A percentile compares a stretch with the other conserved stretches of the same genome.
Evolutionary conservation across 192 early-diverging fungal genomes (phyloP).

Genomic region (Lobosporangium transversale): DNA sequence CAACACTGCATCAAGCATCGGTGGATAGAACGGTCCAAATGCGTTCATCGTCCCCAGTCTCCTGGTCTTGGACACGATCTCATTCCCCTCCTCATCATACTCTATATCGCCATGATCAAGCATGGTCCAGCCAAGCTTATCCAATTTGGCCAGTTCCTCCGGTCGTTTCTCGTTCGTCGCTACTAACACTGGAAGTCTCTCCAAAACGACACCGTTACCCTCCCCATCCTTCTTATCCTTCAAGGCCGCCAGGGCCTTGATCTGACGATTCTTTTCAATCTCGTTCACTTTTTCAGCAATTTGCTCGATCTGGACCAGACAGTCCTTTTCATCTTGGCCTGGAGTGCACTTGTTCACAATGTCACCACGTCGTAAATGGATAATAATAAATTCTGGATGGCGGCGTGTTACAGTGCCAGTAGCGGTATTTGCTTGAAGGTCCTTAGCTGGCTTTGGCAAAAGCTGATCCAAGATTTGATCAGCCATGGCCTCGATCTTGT

Average conservation of each 20-base stretch:
- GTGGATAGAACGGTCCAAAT: conserved; percentile 39
- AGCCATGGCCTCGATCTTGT: conserved; percentile 32
- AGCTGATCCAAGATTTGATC: conserved; percentile 27
- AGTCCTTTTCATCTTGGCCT: conserved; percentile 26
- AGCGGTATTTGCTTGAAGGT: neutral
- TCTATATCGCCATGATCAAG: conserved; percentile 38
- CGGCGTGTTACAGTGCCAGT: conserved; percentile 8
- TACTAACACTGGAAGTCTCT: conserved; percentile 36
- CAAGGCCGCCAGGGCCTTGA: conserved; percentile 5
- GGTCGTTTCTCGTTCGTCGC: conserved; percentile 45
- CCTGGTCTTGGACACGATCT: conserved; percentile 12
- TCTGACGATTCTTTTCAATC: conserved; percentile 36
- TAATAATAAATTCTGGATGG: conserved; percentile 42
- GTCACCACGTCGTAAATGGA: conserved; percentile 46
- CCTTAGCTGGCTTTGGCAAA: neutral
- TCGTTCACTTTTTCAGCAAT: conserved; percentile 49
- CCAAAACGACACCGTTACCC: conserved; percentile 2
- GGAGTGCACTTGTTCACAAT: conserved; percentile 47
- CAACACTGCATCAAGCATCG: conserved; percentile 47
- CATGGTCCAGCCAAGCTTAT: conserved; percentile 45
- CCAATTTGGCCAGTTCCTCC: conserved; percentile 30
- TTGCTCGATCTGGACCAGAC: conserved; percentile 45
- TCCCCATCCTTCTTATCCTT: neutral
- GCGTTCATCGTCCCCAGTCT: conserved; percentile 34
- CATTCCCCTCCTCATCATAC: conserved; percentile 11